Evolutionary conservation across 2,329 filamentous ascomycete species (phyloP).

Genomic region (Alternaria ethzedia): DNA sequence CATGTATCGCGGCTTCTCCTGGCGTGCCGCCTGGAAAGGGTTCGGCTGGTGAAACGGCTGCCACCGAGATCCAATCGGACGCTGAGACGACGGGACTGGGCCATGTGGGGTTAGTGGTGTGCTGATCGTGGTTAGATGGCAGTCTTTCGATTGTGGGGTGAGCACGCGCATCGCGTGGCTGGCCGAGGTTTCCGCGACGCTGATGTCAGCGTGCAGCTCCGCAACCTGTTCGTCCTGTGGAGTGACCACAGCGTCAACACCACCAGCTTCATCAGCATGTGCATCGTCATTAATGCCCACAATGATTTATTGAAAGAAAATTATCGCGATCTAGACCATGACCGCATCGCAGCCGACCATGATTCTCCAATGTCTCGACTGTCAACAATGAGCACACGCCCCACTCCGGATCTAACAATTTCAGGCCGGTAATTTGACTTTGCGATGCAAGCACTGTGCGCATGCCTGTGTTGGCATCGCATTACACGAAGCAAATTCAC

Average conservation of each 20-base stretch:
- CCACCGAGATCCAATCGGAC: conserved; percentile 21
- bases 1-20: conserved; percentile 25
- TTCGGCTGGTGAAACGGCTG: conserved; percentile 25
- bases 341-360: conserved; percentile 10
- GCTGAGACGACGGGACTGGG: conserved; percentile 11
- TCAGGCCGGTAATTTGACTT: conserved; percentile 1
- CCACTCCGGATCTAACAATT: not conserved
- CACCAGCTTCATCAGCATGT: not conserved
- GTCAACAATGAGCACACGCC: not conserved
- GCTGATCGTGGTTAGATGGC: conserved; percentile 17
- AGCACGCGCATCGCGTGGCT: conserved; percentile 13
- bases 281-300: conserved; percentile 6
- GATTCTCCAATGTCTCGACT: conserved; percentile 20
- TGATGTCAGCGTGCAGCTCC: conserved; percentile 15
- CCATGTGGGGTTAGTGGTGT: conserved; percentile 25
- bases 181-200: conserved; percentile 11
- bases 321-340: not conserved
- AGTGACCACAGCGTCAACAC: conserved; percentile 8
- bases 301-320: not conserved
- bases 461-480: not conserved
- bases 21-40: conserved; percentile 17
- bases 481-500: not conserved
- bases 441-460: not conserved
- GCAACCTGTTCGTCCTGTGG: conserved; percentile 3
- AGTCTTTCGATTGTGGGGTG: conserved; percentile 28